Evolutionary conservation across 441 rosid species (phyloP).

Genomic region (Populus tomentosa): DNA sequence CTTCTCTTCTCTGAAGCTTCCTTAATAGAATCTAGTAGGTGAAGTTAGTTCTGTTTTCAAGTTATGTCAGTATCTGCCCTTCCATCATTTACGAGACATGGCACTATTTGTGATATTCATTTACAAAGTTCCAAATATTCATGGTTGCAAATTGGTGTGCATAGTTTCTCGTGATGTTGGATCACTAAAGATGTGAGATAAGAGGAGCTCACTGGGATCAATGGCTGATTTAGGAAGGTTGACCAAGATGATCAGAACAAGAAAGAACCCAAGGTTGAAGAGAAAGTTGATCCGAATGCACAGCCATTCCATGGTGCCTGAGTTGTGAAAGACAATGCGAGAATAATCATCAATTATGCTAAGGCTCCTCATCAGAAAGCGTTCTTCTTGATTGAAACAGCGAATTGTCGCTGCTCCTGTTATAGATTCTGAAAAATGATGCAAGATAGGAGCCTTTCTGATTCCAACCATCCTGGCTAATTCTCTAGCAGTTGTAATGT

Average conservation of each 20-base stretch:
- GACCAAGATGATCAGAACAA: constrained; percentile 52
- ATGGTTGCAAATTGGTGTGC: background rate
- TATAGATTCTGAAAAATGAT: constrained; percentile 67
- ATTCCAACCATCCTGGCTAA: constrained; percentile 69
- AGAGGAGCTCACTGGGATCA: constrained; percentile 51
- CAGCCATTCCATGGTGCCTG: constrained; percentile 68
- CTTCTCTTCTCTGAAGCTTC: background rate
- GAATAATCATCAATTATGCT: constrained; percentile 50
- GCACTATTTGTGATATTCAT: background rate
- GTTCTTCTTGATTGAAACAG: constrained; percentile 51
- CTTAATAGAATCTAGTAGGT: background rate
- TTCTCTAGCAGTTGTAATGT: constrained; percentile 63
- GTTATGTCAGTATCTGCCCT: background rate
- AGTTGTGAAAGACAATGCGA: constrained; percentile 51
- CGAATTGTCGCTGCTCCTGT: constrained; percentile 52
- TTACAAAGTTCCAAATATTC: background rate
- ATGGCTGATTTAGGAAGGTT: constrained; percentile 49
- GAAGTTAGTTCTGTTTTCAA: background rate
- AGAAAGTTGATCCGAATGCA: constrained; percentile 56
- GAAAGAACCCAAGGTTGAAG: constrained; percentile 56
- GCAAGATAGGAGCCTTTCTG: constrained; percentile 60
- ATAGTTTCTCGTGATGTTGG: constrained; percentile 2
- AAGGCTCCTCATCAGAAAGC: constrained; percentile 37
- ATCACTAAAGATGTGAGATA: background rate
- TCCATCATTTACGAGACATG: background rate